Base-by-base conservation (phyloP, 2,329 filamentous ascomycete genomes). In the Colletotrichum somersetense region DNA sequence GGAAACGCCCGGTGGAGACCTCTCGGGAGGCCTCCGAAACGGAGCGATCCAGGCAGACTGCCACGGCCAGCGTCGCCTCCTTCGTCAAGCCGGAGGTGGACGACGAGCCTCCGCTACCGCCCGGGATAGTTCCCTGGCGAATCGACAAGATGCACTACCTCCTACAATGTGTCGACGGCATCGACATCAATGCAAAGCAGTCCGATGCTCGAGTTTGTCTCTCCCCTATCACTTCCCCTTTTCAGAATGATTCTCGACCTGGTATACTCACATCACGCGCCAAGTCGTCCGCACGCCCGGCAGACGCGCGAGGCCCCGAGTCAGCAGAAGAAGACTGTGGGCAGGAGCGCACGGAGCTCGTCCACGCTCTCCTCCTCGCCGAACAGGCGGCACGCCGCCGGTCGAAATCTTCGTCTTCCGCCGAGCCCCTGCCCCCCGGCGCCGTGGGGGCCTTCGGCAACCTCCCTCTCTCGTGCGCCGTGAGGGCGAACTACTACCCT, bases 141-240 rank as follows among this genome's bases (percentile, higher is more conserved):
- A 58, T 67, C 8, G 63, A 67, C 14, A 67, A 71, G 57, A 71
- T 71, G 68, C 68, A 71, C 26, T 71, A 57, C 40, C 64, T 71
- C 2, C 57, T 71, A 5, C 12, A 58, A 18, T 33, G 58, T 7
- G 68, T 71, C 5, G 33, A 52, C 8, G 30, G n/a, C 4, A 57
- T 71, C 18, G 68, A 62, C 26, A 52, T 71, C 5, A 62, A 50
- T 2, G 35, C 26, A 11, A 12, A 38, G 16, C n/a, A 42, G 1
- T 1, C 33, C 26, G 8, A 38, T 26, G 4, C 3, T 4, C 42
- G 6, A 12, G 35, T 52, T 33, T 18, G 57, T 61, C 2, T 33
- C 57, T 7, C 35, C 35, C 18, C 14, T 7, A 20, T 6, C 42
- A 42, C 26, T 2, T 26, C 42, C 42, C n/a, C 23, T 35, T 20